phyloP scores from a whole-genome alignment of 192 early-diverging fungal genomes.

The Pilobolus umbonatus region DNA sequence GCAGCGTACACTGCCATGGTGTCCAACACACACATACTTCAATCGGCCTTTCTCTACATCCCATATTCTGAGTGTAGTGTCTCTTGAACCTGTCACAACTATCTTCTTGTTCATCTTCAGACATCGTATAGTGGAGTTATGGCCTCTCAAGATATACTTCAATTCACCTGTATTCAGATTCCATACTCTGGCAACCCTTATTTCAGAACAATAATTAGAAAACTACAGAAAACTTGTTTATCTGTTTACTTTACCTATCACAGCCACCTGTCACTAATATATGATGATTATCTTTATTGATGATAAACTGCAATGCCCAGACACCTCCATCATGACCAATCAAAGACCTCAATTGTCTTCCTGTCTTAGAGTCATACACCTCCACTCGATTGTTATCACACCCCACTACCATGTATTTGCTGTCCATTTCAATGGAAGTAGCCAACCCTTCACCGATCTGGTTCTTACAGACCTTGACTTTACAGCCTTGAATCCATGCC shows the following conservation, averaged over 20 bases:
- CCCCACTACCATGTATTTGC: slow-evolving; percentile 91
- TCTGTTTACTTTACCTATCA: slow-evolving; percentile 63
- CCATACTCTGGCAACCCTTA: slow-evolving; percentile 85
- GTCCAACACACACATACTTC: slow-evolving; percentile 75
- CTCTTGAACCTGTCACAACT: slow-evolving; percentile 91
- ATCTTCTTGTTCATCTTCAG: slow-evolving; percentile 69
- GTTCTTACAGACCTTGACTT: slow-evolving; percentile 48
- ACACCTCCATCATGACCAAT: slow-evolving; percentile 91
- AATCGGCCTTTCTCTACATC: slow-evolving; percentile 61
- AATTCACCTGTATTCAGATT: slow-evolving; percentile 80
- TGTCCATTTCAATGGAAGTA: slow-evolving; percentile 94
- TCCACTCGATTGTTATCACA: slow-evolving; percentile 92
- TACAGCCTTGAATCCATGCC: slow-evolving; percentile 46
- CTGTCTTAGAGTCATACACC: slow-evolving; percentile 82
- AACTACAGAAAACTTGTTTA: too few relatives aligned
- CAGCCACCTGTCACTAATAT: slow-evolving; percentile 92
- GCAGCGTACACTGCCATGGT: slow-evolving; percentile 87
- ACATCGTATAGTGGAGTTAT: slow-evolving; percentile 95
- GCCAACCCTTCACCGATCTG: slow-evolving; percentile 62
- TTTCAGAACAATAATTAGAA: slow-evolving; percentile 3
- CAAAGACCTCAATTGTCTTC: slow-evolving; percentile 64
- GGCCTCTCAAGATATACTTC: slow-evolving; percentile 89
- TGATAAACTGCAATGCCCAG: slow-evolving; percentile 85
- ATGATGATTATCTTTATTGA: slow-evolving; percentile 40
- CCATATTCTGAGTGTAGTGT: slow-evolving; percentile 94